Conservation (phyloP, 1,139 yeast genomes). For the Kodamaea suecica region DNA sequence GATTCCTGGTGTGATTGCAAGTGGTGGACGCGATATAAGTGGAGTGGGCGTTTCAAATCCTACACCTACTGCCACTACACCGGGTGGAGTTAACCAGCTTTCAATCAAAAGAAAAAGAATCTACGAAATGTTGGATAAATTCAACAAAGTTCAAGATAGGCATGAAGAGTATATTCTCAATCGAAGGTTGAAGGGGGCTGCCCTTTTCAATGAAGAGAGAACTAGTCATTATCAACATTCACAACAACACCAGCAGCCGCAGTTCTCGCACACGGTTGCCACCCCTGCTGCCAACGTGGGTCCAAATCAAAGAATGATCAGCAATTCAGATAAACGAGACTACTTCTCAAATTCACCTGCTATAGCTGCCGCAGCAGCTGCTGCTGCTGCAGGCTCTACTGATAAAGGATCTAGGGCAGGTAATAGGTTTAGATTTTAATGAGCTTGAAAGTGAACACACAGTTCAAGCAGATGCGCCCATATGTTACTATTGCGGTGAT, state of each 20-base stretch:
- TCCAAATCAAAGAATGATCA: conserved; percentile 8
- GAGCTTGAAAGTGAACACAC: too few relatives aligned
- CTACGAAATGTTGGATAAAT: conserved; percentile 59
- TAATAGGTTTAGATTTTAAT: conserved; percentile 4
- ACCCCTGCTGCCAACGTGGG: conserved; percentile 3
- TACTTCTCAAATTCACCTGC: conserved; percentile 15
- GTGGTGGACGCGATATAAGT: conserved; percentile 6
- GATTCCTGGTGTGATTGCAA: conserved; percentile 20
- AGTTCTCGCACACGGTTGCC: conserved; percentile 2
- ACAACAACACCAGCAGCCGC: conserved; percentile 2
- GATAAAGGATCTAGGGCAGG: neutral
- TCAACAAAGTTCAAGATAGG: conserved; percentile 55
- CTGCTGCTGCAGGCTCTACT: conserved; percentile 7
- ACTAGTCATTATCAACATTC: conserved; percentile 3
- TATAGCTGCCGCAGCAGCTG: conserved; percentile 10
- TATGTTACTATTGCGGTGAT: too few relatives aligned
- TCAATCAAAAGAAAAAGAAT: conserved; percentile 43
- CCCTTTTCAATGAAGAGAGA: conserved; percentile 5
- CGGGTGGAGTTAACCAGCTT: conserved; percentile 23
- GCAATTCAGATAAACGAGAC: conserved; percentile 16
- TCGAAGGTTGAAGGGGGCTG: conserved; percentile 10
- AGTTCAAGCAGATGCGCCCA: too few relatives aligned
- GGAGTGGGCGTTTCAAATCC: neutral
- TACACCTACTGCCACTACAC: conserved; percentile 8
- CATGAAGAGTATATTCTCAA: conserved; percentile 36